Base-by-base conservation (phyloP, 2,329 filamentous ascomycete genomes). In the Nothophoma quercina region DNA sequence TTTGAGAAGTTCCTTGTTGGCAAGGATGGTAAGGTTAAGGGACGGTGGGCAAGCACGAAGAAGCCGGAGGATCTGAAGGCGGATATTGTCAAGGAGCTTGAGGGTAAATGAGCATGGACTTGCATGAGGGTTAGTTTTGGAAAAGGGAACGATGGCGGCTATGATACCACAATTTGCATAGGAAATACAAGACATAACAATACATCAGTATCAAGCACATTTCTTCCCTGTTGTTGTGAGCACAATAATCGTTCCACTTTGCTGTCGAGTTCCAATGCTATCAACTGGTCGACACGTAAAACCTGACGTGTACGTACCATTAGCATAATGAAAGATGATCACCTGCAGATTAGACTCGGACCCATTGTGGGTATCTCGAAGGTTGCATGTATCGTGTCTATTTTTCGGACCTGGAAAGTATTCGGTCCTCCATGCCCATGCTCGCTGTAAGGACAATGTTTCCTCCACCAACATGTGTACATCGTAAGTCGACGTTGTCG, bases 1-100 rank as follows among this genome's bases (percentile, higher is more conserved):
- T 99, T 98, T 81, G 95, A 99, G 78, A 99, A 99, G 85, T 99
- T 97, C 79, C 79, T 99, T 59, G 81, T 99, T 61, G 89, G 88
- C 55, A 84, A 85, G 57, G 91, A 98, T 75, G 95, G 95, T 21
- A 84, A 88, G 78, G 91, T 98, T 64, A 89, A 90, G 78, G 84
- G 84, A 22, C 82, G 95, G 61, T 99, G 92, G 91, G 90, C 91
- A 26, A 93, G 90, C 75, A 89, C 86, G 15, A 91, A 89, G 55
- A 95, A 93, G 82, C 95, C 95, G 1, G 91, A 93, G 79, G 77
- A 78, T 30, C 78, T 99, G 65, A 89, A 93, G 84, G 81, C 82
- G 58, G 77, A 83, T 4, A 93, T 97, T 64, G 74, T 91, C 67
- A 85, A 89, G 64, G 91, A 91, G 79, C 80, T 96, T 34, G 56